Conservation (phyloP, 306 rosid genomes). For the Cercis canadensis region DNA sequence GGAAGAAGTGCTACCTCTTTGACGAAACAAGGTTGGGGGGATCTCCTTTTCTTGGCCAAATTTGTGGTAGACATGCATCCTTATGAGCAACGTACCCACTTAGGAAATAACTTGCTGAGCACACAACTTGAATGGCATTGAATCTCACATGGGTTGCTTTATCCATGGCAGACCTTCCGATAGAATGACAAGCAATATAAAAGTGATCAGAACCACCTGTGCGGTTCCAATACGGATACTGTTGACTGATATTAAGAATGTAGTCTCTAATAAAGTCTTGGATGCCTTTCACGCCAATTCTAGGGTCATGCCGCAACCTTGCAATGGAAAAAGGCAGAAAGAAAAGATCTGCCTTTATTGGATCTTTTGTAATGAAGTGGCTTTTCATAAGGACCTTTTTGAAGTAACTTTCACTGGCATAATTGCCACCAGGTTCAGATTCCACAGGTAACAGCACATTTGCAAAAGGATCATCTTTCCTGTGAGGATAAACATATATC, state of each 20-base stretch:
- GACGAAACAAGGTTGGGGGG: slow-evolving; percentile 62
- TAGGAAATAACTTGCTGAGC: slow-evolving; percentile 74
- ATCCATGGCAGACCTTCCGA: slow-evolving; percentile 77
- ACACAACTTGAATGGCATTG: slow-evolving; percentile 76
- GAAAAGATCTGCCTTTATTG: slow-evolving; percentile 74
- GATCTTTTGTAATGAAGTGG: slow-evolving; percentile 66
- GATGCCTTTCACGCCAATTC: slow-evolving; percentile 78
- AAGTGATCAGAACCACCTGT: slow-evolving; percentile 80
- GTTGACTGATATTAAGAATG: slow-evolving; percentile 54
- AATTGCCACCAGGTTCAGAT: slow-evolving; percentile 74
- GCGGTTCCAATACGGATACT: slow-evolving; percentile 74
- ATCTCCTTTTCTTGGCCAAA: slow-evolving; percentile 73
- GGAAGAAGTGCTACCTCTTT: slow-evolving; percentile 52
- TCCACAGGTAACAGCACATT: slow-evolving; percentile 69
- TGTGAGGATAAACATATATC: slow-evolving; percentile 89
- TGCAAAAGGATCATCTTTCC: slow-evolving; percentile 64
- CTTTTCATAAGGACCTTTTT: slow-evolving; percentile 68
- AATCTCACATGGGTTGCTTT: slow-evolving; percentile 63
- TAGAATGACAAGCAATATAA: slow-evolving; percentile 84
- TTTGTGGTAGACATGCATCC: slow-evolving; percentile 79
- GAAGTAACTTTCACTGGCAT: slow-evolving; percentile 92
- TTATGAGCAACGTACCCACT: slow-evolving; percentile 68
- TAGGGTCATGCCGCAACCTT: slow-evolving; percentile 65
- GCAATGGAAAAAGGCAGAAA: slow-evolving; percentile 87
- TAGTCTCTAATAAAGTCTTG: slow-evolving; percentile 67